A percentile compares a stretch with the other conserved stretches of the same genome.
These are phyloP conservation scores for Pseudogymnoascus sp. DNA, from an alignment of 2,329 filamentous ascomycete genomes.

Conservation along the genomic window DNA sequence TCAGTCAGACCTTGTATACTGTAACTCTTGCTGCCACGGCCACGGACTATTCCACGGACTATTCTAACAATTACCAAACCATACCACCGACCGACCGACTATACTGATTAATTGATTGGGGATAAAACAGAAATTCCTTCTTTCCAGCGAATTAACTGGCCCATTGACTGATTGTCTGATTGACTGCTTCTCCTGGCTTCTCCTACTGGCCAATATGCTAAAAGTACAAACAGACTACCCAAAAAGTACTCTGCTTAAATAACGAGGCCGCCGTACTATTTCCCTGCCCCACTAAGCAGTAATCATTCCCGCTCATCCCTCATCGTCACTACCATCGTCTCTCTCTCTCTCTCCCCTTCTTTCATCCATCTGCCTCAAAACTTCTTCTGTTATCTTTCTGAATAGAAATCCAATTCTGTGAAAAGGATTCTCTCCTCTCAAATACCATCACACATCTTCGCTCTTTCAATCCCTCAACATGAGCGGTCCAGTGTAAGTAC, in stretches of 20 bases:
- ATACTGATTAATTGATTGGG: neutral
- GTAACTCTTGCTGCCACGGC: too few species aligned
- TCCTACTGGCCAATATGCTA: neutral
- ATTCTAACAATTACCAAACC: neutral
- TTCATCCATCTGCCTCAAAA: neutral
- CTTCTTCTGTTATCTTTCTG: neutral
- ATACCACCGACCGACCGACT: neutral
- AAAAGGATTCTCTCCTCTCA: neutral
- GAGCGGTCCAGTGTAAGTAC: conserved; percentile 51
- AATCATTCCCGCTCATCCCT: neutral
- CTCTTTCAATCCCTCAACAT: conserved; percentile 18
- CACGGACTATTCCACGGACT: neutral
- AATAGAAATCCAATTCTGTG: conserved; percentile 3
- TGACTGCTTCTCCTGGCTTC: neutral
- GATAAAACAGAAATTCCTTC: neutral
- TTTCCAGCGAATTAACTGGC: neutral
- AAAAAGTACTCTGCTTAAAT: conserved; percentile 2
- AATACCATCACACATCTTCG: neutral
- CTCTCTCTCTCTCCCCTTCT: neutral
- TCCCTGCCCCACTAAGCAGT: neutral
- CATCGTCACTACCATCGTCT: neutral
- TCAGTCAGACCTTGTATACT: neutral
- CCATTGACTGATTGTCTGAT: neutral
- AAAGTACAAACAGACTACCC: neutral
- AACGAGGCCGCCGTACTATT: conserved; percentile 3